These are phyloP conservation scores for Termitomyces sp. DNA, from an alignment of 1,284 basidiomycete species.

Conservation along the genomic window DNA sequence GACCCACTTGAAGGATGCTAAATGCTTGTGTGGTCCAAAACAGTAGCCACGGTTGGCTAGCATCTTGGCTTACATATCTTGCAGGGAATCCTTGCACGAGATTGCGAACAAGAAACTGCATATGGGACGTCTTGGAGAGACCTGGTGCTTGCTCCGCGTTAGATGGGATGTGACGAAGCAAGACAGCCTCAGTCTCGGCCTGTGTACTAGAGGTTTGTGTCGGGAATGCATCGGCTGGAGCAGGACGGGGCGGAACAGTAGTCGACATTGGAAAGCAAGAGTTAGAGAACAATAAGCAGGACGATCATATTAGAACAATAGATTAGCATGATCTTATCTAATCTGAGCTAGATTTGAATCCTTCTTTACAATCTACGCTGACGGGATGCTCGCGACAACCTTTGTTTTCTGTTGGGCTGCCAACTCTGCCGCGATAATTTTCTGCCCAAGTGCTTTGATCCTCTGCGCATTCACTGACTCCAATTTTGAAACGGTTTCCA, in stretches of 20 bases:
- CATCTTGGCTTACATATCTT: slow-evolving; percentile 80
- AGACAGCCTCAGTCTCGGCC: slow-evolving; percentile 60
- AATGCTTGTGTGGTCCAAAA: slow-evolving; percentile 89
- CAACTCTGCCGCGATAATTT: slow-evolving; percentile 44
- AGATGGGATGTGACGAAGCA: slow-evolving; percentile 40
- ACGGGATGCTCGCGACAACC: not conserved
- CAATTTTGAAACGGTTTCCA: slow-evolving; percentile 33
- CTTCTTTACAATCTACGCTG: not conserved
- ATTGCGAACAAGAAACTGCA: slow-evolving; percentile 66
- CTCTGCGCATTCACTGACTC: slow-evolving; percentile 21
- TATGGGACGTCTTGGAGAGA: slow-evolving; percentile 56
- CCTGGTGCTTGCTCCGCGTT: slow-evolving; percentile 21
- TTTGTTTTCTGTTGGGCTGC: slow-evolving; percentile 2
- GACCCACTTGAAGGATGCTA: slow-evolving; percentile 66
- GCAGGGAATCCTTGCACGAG: slow-evolving; percentile 73
- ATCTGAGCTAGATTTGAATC: not conserved
- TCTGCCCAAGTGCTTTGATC: slow-evolving; percentile 37
- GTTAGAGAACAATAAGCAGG: not conserved
- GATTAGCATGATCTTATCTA: slow-evolving; percentile 4
- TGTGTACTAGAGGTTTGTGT: slow-evolving; percentile 66
- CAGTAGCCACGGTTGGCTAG: slow-evolving; percentile 88
- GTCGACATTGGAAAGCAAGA: slow-evolving; percentile 5
- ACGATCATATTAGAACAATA: slow-evolving; percentile 1
- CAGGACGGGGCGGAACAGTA: slow-evolving; percentile 13
- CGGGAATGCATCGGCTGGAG: slow-evolving; percentile 52